A percentile compares a stretch with the other conserved stretches of the same genome.
Evolutionary conservation across 176 grass and related monocot genomes (phyloP).

Genomic region (barley (Hordeum vulgare)): MorexV3_pseudomolecules_assembly NC_058518.1:513147945-513148444

Average conservation of each 20-base stretch:
- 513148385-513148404: background rate
- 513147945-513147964: background rate
- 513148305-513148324: background rate
- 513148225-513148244: background rate
- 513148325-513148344: background rate
- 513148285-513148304: background rate
- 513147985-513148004: slow-evolving; percentile 87
- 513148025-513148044: slow-evolving; percentile 63
- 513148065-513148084: slow-evolving; percentile 43
- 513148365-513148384: background rate
- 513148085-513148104: slow-evolving; percentile 16
- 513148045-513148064: slow-evolving; percentile 7
- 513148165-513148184: no score
- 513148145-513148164: no score
- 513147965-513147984: slow-evolving; percentile 76
- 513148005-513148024: slow-evolving; percentile 79
- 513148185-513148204: background rate
- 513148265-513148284: background rate
- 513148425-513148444: background rate
- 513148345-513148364: background rate
- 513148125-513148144: no score
- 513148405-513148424: background rate
- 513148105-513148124: no score
- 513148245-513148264: background rate
- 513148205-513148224: background rate